A percentile compares a stretch with the other conserved stretches of the same genome.
phyloP scores from a whole-genome alignment of 2,329 filamentous ascomycete species.

The Epichloe sp. region DNA sequence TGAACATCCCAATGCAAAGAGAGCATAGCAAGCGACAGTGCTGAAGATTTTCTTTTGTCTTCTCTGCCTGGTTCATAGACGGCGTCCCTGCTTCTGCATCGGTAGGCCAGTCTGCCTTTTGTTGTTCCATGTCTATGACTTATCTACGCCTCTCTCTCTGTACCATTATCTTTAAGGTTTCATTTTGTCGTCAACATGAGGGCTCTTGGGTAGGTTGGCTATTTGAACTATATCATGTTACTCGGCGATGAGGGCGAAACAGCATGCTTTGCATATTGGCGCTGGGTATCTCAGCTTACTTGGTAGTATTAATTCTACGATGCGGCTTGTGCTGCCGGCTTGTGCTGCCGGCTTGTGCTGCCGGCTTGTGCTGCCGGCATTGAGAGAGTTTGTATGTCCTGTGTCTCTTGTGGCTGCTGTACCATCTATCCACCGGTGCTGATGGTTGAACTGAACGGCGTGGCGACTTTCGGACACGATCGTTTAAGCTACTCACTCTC shows the following conservation, averaged over 20 bases:
- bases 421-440: too few species aligned
- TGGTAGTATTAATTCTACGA: neutral
- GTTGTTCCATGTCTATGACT: neutral
- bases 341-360: neutral
- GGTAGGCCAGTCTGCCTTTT: neutral
- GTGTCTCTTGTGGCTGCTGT: too few species aligned
- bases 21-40: conserved; percentile 4
- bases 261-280: conserved; percentile 1
- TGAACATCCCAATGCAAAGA: neutral
- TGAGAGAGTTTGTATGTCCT: neutral
- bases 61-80: neutral
- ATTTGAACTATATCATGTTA: neutral
- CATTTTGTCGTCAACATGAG: neutral
- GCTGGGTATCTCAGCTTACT: neutral
- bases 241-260: neutral
- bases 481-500: too few species aligned
- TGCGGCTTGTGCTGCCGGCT: neutral
- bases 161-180: too few species aligned
- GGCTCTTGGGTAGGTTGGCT: neutral
- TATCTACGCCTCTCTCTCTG: neutral
- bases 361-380: neutral
- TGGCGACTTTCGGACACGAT: too few species aligned
- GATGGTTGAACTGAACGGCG: too few species aligned
- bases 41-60: neutral
- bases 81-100: neutral